Evolutionary conservation across 2,329 filamentous ascomycete genomes (phyloP).

Genomic region (Fusarium continuum): DNA sequence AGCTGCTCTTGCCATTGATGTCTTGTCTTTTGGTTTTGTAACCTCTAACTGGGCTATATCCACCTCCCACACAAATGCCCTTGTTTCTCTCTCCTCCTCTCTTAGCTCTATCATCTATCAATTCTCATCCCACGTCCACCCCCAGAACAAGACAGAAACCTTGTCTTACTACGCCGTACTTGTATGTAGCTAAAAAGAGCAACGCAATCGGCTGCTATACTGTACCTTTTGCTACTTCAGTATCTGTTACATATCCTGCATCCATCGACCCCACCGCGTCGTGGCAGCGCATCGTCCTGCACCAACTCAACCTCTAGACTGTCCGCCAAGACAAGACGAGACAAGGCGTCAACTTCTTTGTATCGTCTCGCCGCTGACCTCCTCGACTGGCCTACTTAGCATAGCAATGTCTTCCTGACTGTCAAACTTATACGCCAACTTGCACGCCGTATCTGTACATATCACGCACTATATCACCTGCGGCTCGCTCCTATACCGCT

Average conservation of each 20-base stretch:
- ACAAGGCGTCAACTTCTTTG: slow-evolving; percentile 9
- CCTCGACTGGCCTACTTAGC: slow-evolving; percentile 20
- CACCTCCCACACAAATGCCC: not conserved
- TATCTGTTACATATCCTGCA: slow-evolving; percentile 38
- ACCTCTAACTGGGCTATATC: slow-evolving; percentile 3
- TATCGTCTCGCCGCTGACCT: slow-evolving; percentile 1
- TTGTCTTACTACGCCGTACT: slow-evolving; percentile 28
- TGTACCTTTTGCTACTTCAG: slow-evolving; percentile 16
- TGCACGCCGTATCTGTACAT: slow-evolving; percentile 20
- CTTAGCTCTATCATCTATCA: slow-evolving; percentile 26
- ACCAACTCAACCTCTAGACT: slow-evolving; percentile 12
- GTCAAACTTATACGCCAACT: slow-evolving; percentile 4
- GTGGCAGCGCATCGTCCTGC: slow-evolving; percentile 36
- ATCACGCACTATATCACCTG: not conserved
- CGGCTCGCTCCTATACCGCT: slow-evolving; percentile 26
- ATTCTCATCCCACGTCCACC: slow-evolving; percentile 11
- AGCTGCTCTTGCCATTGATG: not conserved
- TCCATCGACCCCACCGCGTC: slow-evolving; percentile 38
- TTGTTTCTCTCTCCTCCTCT: slow-evolving; percentile 4
- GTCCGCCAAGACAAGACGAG: slow-evolving; percentile 12
- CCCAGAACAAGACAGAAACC: slow-evolving; percentile 1
- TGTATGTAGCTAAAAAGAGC: slow-evolving; percentile 10
- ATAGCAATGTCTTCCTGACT: slow-evolving; percentile 25
- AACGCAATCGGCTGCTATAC: slow-evolving; percentile 19
- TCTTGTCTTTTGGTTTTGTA: not conserved